These are phyloP conservation scores for Lepidium sativum DNA, from an alignment of 345 rosid species.

Conservation along the genomic window DNA sequence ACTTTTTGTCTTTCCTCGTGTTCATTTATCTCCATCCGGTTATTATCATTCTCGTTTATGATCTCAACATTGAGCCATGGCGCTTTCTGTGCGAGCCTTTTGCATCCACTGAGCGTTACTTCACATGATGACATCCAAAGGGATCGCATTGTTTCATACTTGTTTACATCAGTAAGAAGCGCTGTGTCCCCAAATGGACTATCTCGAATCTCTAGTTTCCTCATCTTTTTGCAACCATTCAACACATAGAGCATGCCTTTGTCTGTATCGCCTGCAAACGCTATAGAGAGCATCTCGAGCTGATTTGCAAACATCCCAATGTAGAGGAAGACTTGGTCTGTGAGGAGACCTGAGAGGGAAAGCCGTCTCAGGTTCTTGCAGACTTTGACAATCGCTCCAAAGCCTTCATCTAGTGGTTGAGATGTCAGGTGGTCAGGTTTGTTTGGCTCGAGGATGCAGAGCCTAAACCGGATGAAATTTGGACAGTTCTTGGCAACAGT, in stretches of 20 bases:
- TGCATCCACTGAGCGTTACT: conserved; percentile 87
- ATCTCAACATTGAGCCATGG: conserved; percentile 85
- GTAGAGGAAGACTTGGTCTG: conserved; percentile 73
- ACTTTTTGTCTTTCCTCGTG: conserved; percentile 41
- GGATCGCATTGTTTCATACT: conserved; percentile 99
- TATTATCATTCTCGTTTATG: conserved; percentile 32
- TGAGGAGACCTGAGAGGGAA: conserved; percentile 72
- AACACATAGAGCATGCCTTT: conserved; percentile 76
- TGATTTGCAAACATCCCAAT: conserved; percentile 74
- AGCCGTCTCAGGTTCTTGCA: conserved; percentile 66
- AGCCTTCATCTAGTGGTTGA: conserved; percentile 89
- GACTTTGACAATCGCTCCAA: conserved; percentile 82
- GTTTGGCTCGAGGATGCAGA: conserved; percentile 67
- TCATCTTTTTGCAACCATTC: conserved; percentile 86
- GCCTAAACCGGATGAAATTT: conserved; percentile 71
- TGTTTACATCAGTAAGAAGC: conserved; percentile 72
- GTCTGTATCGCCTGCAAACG: conserved; percentile 86
- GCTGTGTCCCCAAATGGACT: conserved; percentile 83
- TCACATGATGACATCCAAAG: conserved; percentile 99
- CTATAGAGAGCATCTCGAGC: conserved; percentile 94
- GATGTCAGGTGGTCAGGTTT: conserved; percentile 64
- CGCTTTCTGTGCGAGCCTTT: conserved; percentile 54
- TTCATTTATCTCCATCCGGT: conserved; percentile 14
- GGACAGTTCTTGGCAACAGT: conserved; percentile 80
- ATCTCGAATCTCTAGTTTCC: conserved; percentile 85